phyloP scores from a whole-genome alignment of 2,329 filamentous ascomycete species.

The Chaetomiaceae sp. region DNA sequence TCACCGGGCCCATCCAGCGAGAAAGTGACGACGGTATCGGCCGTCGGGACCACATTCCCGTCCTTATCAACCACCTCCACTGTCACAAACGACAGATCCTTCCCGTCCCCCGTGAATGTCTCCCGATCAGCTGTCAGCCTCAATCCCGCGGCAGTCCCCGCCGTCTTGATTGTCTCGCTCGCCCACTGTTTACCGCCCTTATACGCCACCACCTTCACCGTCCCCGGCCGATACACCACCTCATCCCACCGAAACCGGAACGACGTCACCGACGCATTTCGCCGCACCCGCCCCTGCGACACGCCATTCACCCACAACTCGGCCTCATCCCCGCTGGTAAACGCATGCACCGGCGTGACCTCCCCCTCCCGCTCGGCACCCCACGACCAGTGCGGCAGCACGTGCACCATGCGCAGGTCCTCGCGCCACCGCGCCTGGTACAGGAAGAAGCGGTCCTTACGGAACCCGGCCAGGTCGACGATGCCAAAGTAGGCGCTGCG shows the following conservation, averaged over 20 bases:
- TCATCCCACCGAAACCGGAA: background rate
- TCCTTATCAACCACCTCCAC: background rate
- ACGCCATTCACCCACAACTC: background rate
- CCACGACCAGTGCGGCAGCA: background rate
- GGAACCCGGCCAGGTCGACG: background rate
- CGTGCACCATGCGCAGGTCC: background rate
- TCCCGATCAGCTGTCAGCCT: background rate
- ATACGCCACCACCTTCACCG: background rate
- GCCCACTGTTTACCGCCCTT: background rate
- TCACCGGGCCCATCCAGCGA: background rate
- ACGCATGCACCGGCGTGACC: background rate
- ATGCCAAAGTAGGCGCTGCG: background rate
- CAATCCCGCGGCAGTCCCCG: background rate
- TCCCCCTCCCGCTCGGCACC: background rate
- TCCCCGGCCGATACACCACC: background rate
- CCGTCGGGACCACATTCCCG: background rate
- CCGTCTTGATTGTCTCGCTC: background rate
- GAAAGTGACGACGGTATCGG: background rate
- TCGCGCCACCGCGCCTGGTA: background rate
- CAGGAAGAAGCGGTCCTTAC: constrained; percentile 36
- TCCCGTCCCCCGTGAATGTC: background rate
- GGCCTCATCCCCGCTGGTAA: background rate
- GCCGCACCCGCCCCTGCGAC: background rate
- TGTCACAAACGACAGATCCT: background rate
- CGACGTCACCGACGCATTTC: background rate